Base-by-base conservation (phyloP, 169 alveolate genomes). In the Plasmodium vinckei region DNA sequence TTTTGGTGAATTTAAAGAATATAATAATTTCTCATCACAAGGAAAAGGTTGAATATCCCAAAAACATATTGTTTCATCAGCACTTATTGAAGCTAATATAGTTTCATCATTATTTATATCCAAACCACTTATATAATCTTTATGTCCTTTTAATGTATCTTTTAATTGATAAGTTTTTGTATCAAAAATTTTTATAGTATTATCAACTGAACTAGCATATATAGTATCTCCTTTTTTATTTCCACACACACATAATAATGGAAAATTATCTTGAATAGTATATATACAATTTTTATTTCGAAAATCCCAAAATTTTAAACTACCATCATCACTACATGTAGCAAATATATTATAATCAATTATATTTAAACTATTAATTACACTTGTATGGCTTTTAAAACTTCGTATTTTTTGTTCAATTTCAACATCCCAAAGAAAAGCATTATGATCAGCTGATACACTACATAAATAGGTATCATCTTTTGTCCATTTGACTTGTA, bases 401-500 rank as follows among this genome's bases (percentile, higher is more conserved):
- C 93, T 95, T 75, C 89, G 86, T 42, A 93, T 19, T 23, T 95
- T 82, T 86, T 21, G 61, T 65, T 91, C 94, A 44, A 89, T 86
- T 53, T 94, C 97, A 17, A 94, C 93, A 79, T 95, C 98, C 98
- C 97, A 95, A 13, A 94, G 88, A 56, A 92, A 88, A n/a, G 92
- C 94, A 69, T 93, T 91, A 67, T 91, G 87, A 88, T 95, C 98
- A 5, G 98, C 98, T 23, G 97, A 95, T 60, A 95, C 95, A 60
- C 96, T 91, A 71, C 93, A 95, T 46, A 95, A 60, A 67, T 67
- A 87, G 87, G 92, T 87, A 33, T 87, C 73, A 33, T 91, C 95
- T 15, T 69, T 53, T 5, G 73, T 47, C 97, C 97, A 95, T 65
- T 92, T 95, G 9, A 94, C 88, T 89, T 95, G 96, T 27, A 95